Percentiles rank a stretch among this genome's conserved stretches.
Evolutionary conservation across 2,329 filamentous ascomycete species (phyloP).

Genomic region (Aspergillus transmontanensis): DNA sequence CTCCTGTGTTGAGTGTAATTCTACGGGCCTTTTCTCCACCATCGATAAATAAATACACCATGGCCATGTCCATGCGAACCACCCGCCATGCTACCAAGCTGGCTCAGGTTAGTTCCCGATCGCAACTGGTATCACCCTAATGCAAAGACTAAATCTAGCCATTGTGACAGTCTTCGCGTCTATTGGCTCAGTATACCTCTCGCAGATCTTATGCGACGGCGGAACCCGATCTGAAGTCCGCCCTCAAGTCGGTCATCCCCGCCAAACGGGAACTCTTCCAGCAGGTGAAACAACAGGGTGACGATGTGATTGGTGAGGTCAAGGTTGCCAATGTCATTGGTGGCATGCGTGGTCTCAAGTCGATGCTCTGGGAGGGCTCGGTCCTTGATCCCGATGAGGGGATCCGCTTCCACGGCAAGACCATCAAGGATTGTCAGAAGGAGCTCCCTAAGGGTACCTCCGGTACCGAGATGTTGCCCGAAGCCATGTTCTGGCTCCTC

Average conservation of each 20-base stretch:
- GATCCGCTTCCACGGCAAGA: constrained; percentile 96
- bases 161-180: constrained; percentile 16
- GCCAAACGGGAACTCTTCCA: constrained; percentile 92
- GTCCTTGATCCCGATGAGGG: constrained; percentile 96
- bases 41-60: constrained; percentile 15
- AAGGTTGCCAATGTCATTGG: constrained; percentile 93
- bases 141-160: neutral
- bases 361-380: constrained; percentile 98
- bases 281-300: constrained; percentile 82
- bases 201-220: constrained; percentile 58
- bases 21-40: constrained; percentile 1
- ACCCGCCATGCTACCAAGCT: constrained; percentile 41
- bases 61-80: constrained; percentile 38
- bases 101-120: constrained; percentile 33
- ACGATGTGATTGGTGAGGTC: constrained; percentile 85
- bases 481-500: constrained; percentile 99
- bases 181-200: constrained; percentile 21
- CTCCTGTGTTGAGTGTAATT: neutral
- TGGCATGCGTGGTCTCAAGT: constrained; percentile 95
- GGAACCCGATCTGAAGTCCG: constrained; percentile 87
- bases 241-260: constrained; percentile 80
- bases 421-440: constrained; percentile 96
- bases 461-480: constrained; percentile 93
- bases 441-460: constrained; percentile 89
- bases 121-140: neutral